A percentile compares a stretch with the other conserved stretches of the same genome.
Conservation (phyloP, 768 basidiomycete species). For the Boletus tylopilopsis region DNA sequence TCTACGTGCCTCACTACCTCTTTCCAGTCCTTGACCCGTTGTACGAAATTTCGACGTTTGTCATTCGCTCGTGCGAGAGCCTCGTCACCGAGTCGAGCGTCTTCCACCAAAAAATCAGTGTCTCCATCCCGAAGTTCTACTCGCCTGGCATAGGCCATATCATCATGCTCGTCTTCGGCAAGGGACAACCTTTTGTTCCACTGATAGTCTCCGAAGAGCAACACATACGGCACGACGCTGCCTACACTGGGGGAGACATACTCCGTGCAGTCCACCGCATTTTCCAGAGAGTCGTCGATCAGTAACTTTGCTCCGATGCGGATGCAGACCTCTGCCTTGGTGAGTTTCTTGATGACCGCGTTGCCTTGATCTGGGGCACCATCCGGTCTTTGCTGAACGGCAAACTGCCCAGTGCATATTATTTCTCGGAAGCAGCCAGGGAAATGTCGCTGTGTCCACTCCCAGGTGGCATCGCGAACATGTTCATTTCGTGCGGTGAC, state of each 20-base stretch:
- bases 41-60: constrained; percentile 40
- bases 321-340: constrained; percentile 71
- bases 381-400: constrained; percentile 37
- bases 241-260: constrained; percentile 14
- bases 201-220: constrained; percentile 73
- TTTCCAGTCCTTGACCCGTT: constrained; percentile 60
- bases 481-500: constrained; percentile 69
- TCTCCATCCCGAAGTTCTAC: constrained; percentile 42
- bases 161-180: constrained; percentile 42
- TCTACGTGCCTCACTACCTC: constrained; percentile 52
- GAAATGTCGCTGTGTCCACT: constrained; percentile 65
- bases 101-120: constrained; percentile 56
- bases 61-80: constrained; percentile 42
- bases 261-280: constrained; percentile 57
- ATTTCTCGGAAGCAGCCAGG: constrained; percentile 59
- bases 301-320: constrained; percentile 60
- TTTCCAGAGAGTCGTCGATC: constrained; percentile 81
- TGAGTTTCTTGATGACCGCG: constrained; percentile 48
- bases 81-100: constrained; percentile 27
- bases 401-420: constrained; percentile 74
- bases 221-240: constrained; percentile 43
- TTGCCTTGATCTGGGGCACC: constrained; percentile 26
- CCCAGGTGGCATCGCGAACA: constrained; percentile 54
- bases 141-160: constrained; percentile 51
- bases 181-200: constrained; percentile 66